Conservation (phyloP, 2,329 filamentous ascomycete species). For the Colletotrichum salicis region DNA sequence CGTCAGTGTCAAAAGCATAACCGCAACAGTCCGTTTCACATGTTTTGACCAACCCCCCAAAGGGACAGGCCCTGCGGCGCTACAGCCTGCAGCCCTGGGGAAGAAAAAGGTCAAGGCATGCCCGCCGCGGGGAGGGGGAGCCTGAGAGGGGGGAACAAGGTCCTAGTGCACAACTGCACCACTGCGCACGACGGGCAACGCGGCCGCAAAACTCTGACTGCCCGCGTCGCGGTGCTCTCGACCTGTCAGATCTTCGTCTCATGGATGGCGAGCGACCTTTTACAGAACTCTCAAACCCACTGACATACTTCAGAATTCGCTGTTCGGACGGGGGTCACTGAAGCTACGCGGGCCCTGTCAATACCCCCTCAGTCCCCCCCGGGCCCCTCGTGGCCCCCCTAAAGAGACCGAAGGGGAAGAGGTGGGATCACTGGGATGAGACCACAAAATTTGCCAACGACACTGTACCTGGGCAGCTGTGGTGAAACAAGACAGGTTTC, state of each 20-base stretch:
- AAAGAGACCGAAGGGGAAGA: neutral
- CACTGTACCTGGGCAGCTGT: too few species aligned
- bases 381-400: too few species aligned
- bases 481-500: neutral
- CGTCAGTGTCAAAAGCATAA: neutral
- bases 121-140: too few species aligned
- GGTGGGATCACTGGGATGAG: neutral
- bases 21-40: neutral
- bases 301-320: neutral
- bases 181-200: neutral
- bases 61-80: neutral
- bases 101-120: neutral
- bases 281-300: neutral
- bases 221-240: neutral
- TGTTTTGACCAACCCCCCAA: neutral
- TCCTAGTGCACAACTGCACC: neutral
- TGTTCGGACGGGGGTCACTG: neutral
- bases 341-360: neutral
- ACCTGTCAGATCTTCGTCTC: neutral
- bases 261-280: neutral
- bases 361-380: neutral
- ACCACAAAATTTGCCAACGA: neutral
- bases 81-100: neutral
- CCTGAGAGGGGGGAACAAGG: neutral
- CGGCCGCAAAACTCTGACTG: neutral